These are phyloP conservation scores for Arthrobotrys musiformis DNA, from an alignment of 2,329 filamentous ascomycete genomes.

Conservation along the genomic window DNA sequence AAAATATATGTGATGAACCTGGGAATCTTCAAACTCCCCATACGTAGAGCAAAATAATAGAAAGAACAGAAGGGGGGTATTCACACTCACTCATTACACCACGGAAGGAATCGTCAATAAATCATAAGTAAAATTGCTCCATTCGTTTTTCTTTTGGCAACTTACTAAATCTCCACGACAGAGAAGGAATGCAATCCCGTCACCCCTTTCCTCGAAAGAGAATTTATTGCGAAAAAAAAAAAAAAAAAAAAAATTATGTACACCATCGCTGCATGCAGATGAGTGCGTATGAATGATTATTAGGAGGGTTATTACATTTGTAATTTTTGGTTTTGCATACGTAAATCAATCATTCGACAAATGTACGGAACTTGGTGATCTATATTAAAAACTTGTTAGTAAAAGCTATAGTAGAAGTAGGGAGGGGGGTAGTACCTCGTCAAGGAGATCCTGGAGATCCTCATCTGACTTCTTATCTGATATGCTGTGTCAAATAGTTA, in stretches of 20 bases:
- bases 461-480: slow-evolving; percentile 90
- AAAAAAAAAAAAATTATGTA: not conserved
- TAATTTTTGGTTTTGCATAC: too few species aligned
- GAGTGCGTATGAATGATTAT: not conserved
- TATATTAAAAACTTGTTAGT: slow-evolving; percentile 30
- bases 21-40: too few species aligned
- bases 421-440: slow-evolving; percentile 69
- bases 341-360: slow-evolving; percentile 53
- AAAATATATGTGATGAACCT: too few species aligned
- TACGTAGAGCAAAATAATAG: too few species aligned
- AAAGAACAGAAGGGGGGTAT: too few species aligned
- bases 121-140: too few species aligned
- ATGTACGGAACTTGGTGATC: slow-evolving; percentile 60
- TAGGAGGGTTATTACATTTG: not conserved
- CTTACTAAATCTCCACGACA: too few species aligned
- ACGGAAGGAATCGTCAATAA: too few species aligned
- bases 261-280: slow-evolving; percentile 3
- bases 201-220: too few species aligned
- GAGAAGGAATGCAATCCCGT: too few species aligned
- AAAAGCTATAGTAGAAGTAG: not conserved
- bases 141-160: too few species aligned
- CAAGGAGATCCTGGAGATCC: slow-evolving; percentile 84
- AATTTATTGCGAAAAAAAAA: not conserved
- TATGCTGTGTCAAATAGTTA: slow-evolving; percentile 64
- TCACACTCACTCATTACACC: too few species aligned